Conservation (phyloP, 2,329 filamentous ascomycete genomes). For the Pseudocercospora fijiensis region DNA sequence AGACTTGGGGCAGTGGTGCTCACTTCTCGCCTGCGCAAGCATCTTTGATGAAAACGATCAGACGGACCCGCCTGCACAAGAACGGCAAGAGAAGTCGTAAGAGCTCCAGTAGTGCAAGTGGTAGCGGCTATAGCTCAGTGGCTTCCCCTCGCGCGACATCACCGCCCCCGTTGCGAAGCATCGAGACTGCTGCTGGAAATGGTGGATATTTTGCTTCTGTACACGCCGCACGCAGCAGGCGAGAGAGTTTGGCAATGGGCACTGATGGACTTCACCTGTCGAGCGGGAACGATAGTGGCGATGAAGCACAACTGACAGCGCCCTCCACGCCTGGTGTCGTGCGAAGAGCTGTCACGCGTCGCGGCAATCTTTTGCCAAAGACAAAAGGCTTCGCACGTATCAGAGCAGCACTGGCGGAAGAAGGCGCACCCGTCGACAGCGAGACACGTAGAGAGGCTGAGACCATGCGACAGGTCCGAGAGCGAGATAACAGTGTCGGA, state of each 20-base stretch:
- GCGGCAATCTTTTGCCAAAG: slow-evolving; percentile 90
- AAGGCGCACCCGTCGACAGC: slow-evolving; percentile 80
- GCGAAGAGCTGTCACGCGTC: slow-evolving; percentile 75
- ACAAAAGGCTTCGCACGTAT: slow-evolving; percentile 95
- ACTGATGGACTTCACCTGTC: slow-evolving; percentile 84
- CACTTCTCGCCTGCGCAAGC: slow-evolving; percentile 36
- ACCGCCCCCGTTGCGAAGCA: slow-evolving; percentile 63
- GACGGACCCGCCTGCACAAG: slow-evolving; percentile 58
- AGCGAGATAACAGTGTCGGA: slow-evolving; percentile 64
- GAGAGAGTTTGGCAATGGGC: slow-evolving; percentile 87
- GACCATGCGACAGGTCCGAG: slow-evolving; percentile 90
- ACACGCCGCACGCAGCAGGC: slow-evolving; percentile 53
- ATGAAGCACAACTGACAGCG: slow-evolving; percentile 55
- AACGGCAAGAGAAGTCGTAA: slow-evolving; percentile 55
- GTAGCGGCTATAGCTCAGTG: slow-evolving; percentile 67
- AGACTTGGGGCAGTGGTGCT: slow-evolving; percentile 30
- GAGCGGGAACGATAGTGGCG: slow-evolving; percentile 75
- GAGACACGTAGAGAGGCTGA: slow-evolving; percentile 90
- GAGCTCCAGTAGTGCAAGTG: slow-evolving; percentile 62
- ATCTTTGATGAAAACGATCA: slow-evolving; percentile 76
- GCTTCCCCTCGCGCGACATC: slow-evolving; percentile 71
- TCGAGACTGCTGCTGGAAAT: slow-evolving; percentile 51
- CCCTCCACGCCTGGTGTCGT: slow-evolving; percentile 69
- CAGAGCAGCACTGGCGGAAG: slow-evolving; percentile 82
- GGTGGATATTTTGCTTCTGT: slow-evolving; percentile 37